A percentile compares a stretch with the other conserved stretches of the same genome.
Evolutionary conservation across 2,329 filamentous ascomycete species (phyloP).

Genomic region (Parasarocladium wereldwijsianum): DNA sequence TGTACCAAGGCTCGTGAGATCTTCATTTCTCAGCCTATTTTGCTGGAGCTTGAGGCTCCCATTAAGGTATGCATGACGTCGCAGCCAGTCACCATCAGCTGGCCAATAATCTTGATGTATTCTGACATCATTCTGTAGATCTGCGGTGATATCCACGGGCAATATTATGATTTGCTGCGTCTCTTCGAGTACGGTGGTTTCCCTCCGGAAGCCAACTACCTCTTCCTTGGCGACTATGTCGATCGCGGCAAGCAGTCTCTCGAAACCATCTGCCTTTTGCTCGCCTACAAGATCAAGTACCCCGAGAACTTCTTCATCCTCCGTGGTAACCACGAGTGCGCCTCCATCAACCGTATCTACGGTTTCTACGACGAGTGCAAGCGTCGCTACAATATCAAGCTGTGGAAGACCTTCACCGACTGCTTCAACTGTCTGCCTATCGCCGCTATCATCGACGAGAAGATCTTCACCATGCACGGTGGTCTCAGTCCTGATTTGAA

Average conservation of each 20-base stretch:
- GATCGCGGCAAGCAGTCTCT: slow-evolving; percentile 98
- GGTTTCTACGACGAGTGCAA: slow-evolving; percentile 99
- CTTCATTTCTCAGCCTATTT: slow-evolving; percentile 97
- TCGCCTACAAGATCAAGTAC: slow-evolving; percentile 99
- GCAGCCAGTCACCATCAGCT: background rate
- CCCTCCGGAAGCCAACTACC: slow-evolving; percentile 96
- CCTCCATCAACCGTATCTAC: slow-evolving; percentile 97
- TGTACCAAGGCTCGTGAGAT: slow-evolving; percentile 99
- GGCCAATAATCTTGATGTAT: background rate
- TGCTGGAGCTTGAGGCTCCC: slow-evolving; percentile 92
- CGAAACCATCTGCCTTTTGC: slow-evolving; percentile 91
- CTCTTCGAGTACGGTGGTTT: slow-evolving; percentile 98
- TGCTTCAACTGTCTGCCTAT: slow-evolving; percentile 99
- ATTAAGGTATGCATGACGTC: slow-evolving; percentile 64
- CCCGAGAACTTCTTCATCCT: slow-evolving; percentile 99
- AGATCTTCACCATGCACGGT: slow-evolving; percentile 99
- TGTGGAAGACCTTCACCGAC: slow-evolving; percentile 99
- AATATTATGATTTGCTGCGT: slow-evolving; percentile 95
- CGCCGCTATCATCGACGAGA: slow-evolving; percentile 97
- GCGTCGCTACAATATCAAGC: slow-evolving; percentile 96
- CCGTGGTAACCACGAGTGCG: slow-evolving; percentile 97
- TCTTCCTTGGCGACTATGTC: slow-evolving; percentile 98
- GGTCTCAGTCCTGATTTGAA: slow-evolving; percentile 93
- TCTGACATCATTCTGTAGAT: slow-evolving; percentile 45
- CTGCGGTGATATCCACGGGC: slow-evolving; percentile 96